Conservation (phyloP, 192 early-diverging fungal species). For the Coemansia nantahalensis region DNA sequence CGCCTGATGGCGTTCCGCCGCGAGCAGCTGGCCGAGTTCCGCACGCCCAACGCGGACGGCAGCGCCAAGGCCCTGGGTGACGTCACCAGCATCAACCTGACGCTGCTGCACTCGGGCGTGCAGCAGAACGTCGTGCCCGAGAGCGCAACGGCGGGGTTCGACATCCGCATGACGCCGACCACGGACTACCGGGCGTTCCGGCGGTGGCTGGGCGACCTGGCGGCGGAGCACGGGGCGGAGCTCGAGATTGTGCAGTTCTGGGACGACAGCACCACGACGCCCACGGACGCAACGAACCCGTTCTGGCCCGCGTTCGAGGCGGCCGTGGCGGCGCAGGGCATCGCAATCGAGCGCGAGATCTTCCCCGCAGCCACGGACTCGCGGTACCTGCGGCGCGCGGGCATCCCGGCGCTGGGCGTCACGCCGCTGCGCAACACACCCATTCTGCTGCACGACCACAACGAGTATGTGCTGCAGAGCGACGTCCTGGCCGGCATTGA, state of each 20-base stretch:
- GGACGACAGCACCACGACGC: slow-evolving; percentile 55
- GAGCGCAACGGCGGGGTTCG: slow-evolving; percentile 63
- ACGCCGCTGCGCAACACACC: slow-evolving; percentile 78
- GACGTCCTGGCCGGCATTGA: slow-evolving; percentile 69
- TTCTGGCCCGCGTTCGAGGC: slow-evolving; percentile 67
- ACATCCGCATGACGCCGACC: slow-evolving; percentile 72
- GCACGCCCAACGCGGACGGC: slow-evolving; percentile 57
- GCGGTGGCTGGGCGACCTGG: slow-evolving; percentile 24
- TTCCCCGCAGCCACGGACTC: slow-evolving; percentile 87
- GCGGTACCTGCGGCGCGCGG: slow-evolving; percentile 69
- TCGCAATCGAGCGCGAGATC: slow-evolving; percentile 67
- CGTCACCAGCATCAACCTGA: slow-evolving; percentile 80
- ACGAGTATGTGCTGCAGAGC: slow-evolving; percentile 79
- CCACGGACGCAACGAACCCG: slow-evolving; percentile 56
- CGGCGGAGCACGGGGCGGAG: slow-evolving; percentile 50
- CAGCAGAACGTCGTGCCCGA: slow-evolving; percentile 84
- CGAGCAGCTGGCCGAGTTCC: slow-evolving; percentile 58
- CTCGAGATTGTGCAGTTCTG: slow-evolving; percentile 66
- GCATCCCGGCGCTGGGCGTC: slow-evolving; percentile 79
- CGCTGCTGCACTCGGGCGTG: slow-evolving; percentile 67
- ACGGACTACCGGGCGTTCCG: slow-evolving; percentile 65
- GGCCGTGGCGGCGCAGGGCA: slow-evolving; percentile 54
- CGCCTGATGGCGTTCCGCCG: slow-evolving; percentile 68
- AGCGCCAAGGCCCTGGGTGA: slow-evolving; percentile 59
- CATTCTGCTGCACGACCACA: slow-evolving; percentile 80